Evolutionary conservation across 805 yeast genomes (phyloP).

Genomic region (Kodamaea leandrae): DNA sequence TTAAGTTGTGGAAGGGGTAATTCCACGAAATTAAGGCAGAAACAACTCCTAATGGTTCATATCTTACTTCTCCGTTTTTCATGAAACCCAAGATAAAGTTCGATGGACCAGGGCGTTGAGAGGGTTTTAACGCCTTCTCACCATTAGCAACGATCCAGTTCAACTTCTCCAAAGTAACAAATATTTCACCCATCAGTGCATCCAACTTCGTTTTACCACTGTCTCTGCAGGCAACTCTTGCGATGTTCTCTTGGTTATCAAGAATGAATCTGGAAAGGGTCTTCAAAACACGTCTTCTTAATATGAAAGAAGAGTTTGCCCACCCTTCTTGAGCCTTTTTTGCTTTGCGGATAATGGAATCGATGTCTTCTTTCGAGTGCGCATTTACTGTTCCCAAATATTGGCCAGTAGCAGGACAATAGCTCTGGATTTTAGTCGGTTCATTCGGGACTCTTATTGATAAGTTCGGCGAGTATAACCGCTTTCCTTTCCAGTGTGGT

Average conservation of each 20-base stretch:
- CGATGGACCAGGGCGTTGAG: constrained; percentile 83
- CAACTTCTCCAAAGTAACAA: constrained; percentile 91
- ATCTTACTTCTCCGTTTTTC: constrained; percentile 89
- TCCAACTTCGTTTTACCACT: constrained; percentile 95
- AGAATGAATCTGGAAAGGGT: constrained; percentile 71
- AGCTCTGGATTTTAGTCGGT: constrained; percentile 69
- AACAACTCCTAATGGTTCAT: constrained; percentile 88
- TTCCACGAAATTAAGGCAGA: constrained; percentile 95
- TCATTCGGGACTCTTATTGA: constrained; percentile 58
- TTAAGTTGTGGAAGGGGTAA: constrained; percentile 90
- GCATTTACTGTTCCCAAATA: constrained; percentile 70
- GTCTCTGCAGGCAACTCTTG: constrained; percentile 92
- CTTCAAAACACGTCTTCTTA: constrained; percentile 66
- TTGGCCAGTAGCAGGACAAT: constrained; percentile 97
- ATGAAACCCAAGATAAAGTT: constrained; percentile 75
- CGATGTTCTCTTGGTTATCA: constrained; percentile 80
- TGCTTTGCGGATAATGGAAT: constrained; percentile 54
- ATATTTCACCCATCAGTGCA: constrained; percentile 93
- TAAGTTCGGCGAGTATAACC: constrained; percentile 59
- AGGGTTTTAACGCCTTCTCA: constrained; percentile 62
- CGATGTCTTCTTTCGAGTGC: constrained; percentile 67
- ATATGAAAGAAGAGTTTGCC: constrained; percentile 52
- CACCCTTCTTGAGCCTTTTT: constrained; percentile 53
- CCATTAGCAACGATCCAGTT: constrained; percentile 90
- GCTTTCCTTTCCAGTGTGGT: constrained; percentile 89